These are phyloP conservation scores for Solidago caesia DNA, from an alignment of 129 eudicot species.

Conservation along the genomic window DNA sequence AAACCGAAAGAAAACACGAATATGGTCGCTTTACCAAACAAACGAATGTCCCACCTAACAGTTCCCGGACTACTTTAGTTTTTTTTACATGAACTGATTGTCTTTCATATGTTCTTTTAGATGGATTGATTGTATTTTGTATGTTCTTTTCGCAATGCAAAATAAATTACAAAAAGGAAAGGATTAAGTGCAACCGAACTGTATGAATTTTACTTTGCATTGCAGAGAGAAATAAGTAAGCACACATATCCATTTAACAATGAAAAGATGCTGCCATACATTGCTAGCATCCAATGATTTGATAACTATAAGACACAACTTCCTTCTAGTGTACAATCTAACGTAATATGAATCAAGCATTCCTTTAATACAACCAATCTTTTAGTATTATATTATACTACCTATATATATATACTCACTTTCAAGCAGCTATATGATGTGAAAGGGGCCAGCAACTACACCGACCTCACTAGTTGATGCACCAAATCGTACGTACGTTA, in stretches of 20 bases:
- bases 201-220: conserved; percentile 16
- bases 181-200: background rate
- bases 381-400: conserved; percentile 21
- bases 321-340: conserved; percentile 18
- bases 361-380: conserved; percentile 32
- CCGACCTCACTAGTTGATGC: conserved; percentile 64
- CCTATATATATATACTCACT: conserved; percentile 29
- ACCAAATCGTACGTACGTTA: conserved; percentile 21
- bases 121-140: background rate
- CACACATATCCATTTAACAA: conserved; percentile 19
- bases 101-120: background rate
- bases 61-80: too few species aligned
- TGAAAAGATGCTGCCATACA: conserved; percentile 3
- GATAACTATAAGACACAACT: conserved; percentile 13
- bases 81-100: background rate
- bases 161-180: background rate
- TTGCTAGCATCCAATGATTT: background rate
- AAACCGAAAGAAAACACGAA: too few species aligned
- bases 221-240: conserved; percentile 9
- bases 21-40: too few species aligned
- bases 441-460: conserved; percentile 53
- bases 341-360: conserved; percentile 30
- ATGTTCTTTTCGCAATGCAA: conserved; percentile 2
- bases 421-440: conserved; percentile 19
- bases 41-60: too few species aligned